phyloP scores from a whole-genome alignment of 371 early-diverging fungal species.

The Mucor ambiguus region DNA sequence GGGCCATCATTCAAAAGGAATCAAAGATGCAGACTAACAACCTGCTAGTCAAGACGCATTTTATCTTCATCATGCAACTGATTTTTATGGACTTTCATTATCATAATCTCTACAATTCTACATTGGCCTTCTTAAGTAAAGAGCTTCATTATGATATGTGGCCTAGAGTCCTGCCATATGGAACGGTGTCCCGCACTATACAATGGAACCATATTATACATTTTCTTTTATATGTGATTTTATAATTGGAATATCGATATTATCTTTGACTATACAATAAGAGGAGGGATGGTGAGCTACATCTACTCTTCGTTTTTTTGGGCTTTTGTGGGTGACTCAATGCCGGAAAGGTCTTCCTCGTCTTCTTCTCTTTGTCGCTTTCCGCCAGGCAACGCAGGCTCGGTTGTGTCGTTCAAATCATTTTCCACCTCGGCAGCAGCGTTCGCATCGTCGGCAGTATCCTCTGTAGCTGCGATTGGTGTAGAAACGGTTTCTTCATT shows the following conservation, averaged over 20 bases:
- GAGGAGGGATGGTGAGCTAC: neutral
- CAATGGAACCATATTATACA: neutral
- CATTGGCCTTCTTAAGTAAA: too few species aligned
- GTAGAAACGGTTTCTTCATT: neutral
- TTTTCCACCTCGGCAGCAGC: neutral
- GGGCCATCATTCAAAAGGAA: too few species aligned
- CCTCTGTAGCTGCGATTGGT: neutral
- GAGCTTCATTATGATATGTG: too few species aligned
- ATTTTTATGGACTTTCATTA: too few species aligned
- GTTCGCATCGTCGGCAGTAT: neutral
- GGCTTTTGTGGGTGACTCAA: neutral
- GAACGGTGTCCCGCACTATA: too few species aligned
- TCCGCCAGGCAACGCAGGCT: neutral
- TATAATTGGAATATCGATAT: neutral
- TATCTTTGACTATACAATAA: neutral
- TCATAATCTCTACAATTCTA: too few species aligned
- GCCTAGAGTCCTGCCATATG: too few species aligned
- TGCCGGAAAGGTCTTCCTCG: neutral
- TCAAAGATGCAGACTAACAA: too few species aligned
- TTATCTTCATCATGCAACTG: too few species aligned
- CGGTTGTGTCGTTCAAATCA: neutral
- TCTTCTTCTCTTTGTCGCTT: neutral
- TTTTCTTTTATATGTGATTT: neutral
- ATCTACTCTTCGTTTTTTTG: neutral
- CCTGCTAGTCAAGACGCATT: too few species aligned